Evolutionary conservation across 768 basidiomycete genomes (phyloP).

Genomic region (Pleurotus tuber-regium): DNA sequence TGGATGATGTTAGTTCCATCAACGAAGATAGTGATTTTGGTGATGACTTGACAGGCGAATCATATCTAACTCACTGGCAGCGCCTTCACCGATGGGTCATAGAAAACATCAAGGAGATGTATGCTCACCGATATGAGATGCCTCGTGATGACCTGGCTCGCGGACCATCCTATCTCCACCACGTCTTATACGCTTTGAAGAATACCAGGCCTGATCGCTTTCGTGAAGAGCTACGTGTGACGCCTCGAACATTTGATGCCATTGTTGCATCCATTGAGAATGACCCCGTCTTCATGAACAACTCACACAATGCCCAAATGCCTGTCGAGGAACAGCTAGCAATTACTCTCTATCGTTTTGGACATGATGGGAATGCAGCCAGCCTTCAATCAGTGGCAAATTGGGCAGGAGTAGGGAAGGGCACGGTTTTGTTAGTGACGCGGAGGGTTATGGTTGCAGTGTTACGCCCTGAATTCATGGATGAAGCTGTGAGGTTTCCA

Average conservation of each 20-base stretch:
- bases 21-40: no score
- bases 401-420: conserved; percentile 35
- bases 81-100: conserved; percentile 11
- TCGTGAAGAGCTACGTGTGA: conserved; percentile 26
- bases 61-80: no score
- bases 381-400: conserved; percentile 27
- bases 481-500: conserved; percentile 24
- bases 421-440: conserved; percentile 26
- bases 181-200: conserved; percentile 21
- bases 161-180: conserved; percentile 12
- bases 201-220: conserved; percentile 23
- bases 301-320: conserved; percentile 25
- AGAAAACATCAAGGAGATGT: conserved; percentile 14
- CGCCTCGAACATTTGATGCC: conserved; percentile 32
- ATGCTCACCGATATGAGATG: conserved; percentile 15
- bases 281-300: conserved; percentile 25
- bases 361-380: conserved; percentile 37
- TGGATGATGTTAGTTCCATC: no score
- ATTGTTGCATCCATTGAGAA: conserved; percentile 20
- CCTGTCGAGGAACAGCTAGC: conserved; percentile 31
- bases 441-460: conserved; percentile 29
- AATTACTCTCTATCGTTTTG: conserved; percentile 36
- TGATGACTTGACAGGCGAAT: no score
- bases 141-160: conserved; percentile 14
- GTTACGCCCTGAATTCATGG: conserved; percentile 22